These are phyloP conservation scores for Phytophthora quininea DNA, from an alignment of 352 stramenopile genomes.

Conservation along the genomic window DNA sequence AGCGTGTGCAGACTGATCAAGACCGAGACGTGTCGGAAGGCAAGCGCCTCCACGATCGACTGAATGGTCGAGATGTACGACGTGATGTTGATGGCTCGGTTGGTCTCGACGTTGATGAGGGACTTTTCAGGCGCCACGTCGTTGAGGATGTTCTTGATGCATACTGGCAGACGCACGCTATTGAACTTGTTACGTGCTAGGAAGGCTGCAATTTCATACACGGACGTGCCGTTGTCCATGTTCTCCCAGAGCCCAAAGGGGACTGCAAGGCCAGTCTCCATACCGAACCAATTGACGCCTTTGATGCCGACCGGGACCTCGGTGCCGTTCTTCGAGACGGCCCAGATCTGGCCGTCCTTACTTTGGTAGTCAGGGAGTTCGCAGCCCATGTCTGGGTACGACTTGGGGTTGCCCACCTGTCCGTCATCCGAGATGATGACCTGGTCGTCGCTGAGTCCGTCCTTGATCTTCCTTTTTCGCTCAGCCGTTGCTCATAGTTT, in stretches of 20 bases:
- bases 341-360: slow-evolving; percentile 57
- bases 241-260: slow-evolving; percentile 79
- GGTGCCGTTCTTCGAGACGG: slow-evolving; percentile 56
- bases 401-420: slow-evolving; percentile 57
- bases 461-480: slow-evolving; percentile 48
- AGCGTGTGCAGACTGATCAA: slow-evolving; percentile 77
- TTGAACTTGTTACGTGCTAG: slow-evolving; percentile 77
- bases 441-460: slow-evolving; percentile 38
- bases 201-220: slow-evolving; percentile 69
- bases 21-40: slow-evolving; percentile 63
- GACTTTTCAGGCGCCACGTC: slow-evolving; percentile 47
- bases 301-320: slow-evolving; percentile 64
- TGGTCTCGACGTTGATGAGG: slow-evolving; percentile 66
- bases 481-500: slow-evolving; percentile 5
- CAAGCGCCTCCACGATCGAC: slow-evolving; percentile 57
- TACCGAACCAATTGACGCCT: slow-evolving; percentile 78
- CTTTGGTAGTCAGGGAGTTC: slow-evolving; percentile 65
- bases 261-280: slow-evolving; percentile 64
- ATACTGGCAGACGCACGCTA: slow-evolving; percentile 58
- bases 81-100: slow-evolving; percentile 67
- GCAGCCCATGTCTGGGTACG: slow-evolving; percentile 54
- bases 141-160: slow-evolving; percentile 63
- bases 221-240: slow-evolving; percentile 61
- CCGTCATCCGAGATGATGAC: slow-evolving; percentile 58
- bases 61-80: slow-evolving; percentile 66